Conservation (phyloP, 768 basidiomycete species). For the Ramaria sp. region DNA sequence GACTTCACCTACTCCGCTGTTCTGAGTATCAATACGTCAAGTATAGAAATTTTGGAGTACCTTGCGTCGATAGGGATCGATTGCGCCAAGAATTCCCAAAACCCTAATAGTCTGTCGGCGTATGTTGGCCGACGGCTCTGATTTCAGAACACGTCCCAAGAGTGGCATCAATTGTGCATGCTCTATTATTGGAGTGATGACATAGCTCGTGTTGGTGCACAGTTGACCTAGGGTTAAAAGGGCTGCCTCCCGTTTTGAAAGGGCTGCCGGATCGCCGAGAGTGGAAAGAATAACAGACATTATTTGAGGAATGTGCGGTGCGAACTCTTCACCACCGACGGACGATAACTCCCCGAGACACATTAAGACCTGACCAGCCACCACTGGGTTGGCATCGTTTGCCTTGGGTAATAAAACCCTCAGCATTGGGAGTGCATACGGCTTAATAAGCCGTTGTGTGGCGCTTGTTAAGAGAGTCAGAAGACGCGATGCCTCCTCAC, state of each 20-base stretch:
- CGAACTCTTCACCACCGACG: slow-evolving; percentile 88
- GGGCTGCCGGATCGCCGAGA: slow-evolving; percentile 78
- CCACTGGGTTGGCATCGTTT: slow-evolving; percentile 71
- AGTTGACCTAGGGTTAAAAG: slow-evolving; percentile 90
- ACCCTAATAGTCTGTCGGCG: slow-evolving; percentile 90
- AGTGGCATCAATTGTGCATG: slow-evolving; percentile 85
- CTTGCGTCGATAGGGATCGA: slow-evolving; percentile 94
- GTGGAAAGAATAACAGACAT: slow-evolving; percentile 86
- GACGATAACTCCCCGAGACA: slow-evolving; percentile 90
- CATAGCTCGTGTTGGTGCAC: slow-evolving; percentile 91
- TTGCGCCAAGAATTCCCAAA: slow-evolving; percentile 87
- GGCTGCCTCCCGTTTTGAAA: slow-evolving; percentile 83
- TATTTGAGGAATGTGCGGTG: slow-evolving; percentile 72
- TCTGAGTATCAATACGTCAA: slow-evolving; percentile 4
- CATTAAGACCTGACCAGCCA: slow-evolving; percentile 87
- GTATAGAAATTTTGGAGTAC: slow-evolving; percentile 28
- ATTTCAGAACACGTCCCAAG: slow-evolving; percentile 73
- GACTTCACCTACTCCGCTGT: slow-evolving; percentile 35
- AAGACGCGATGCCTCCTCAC: slow-evolving; percentile 88
- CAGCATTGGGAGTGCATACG: slow-evolving; percentile 92
- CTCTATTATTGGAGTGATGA: slow-evolving; percentile 82
- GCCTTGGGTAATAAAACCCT: slow-evolving; percentile 86
- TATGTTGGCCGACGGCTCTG: slow-evolving; percentile 61
- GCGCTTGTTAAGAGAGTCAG: slow-evolving; percentile 84
- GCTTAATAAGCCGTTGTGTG: slow-evolving; percentile 88